Base-by-base conservation (phyloP, 306 rosid species). In the Cicer yamashitae region DNA sequence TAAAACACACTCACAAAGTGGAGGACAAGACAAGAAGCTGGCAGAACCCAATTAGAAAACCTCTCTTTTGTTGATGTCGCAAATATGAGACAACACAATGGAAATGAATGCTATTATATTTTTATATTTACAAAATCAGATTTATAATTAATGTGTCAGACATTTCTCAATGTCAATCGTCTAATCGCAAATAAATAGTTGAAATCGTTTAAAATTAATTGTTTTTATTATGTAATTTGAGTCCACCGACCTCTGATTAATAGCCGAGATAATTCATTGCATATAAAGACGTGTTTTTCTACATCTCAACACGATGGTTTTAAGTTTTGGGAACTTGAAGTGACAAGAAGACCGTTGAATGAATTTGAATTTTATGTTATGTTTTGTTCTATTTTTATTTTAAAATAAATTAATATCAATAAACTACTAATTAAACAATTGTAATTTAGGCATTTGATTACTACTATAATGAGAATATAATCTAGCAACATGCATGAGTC, bases 21-120 rank as follows among this genome's bases (percentile, higher is more conserved):
- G 52, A 75, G 66, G 61, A 59, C 76, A 37, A 57, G 15, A 76
- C 65, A 56, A 40, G 38, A 38, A 74, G 43, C 72, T 67, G 59
- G 18, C 72, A 15, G 8, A 60, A 73, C 66, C 59, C 45, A 13
- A 53, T 62, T 6, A 71, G 25, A 78, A 40, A 62, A 20, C 59
- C 34, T 18, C 71, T 48, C 7, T 48, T 62, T 10, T 13, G 20
- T 17, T 48, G 47, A 15, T 48, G 22, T 61, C 10, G 30, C 7
- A 18, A 2, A 37, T 41, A 18, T 20, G 44, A 22, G 53, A 10
- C 53, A 12, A 48, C 53, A 48, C n/a, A 48, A 48, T 15, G 17
- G 34, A 30, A 30, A 30, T 30, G 5, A 3, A 30, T 30, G 34
- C 34, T 30, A 30, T 3, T 30, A 3, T 30, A 30, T 30, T 30